Base-by-base conservation (phyloP, 1,139 yeast species). In the Suhomyces choctaworum region DNA sequence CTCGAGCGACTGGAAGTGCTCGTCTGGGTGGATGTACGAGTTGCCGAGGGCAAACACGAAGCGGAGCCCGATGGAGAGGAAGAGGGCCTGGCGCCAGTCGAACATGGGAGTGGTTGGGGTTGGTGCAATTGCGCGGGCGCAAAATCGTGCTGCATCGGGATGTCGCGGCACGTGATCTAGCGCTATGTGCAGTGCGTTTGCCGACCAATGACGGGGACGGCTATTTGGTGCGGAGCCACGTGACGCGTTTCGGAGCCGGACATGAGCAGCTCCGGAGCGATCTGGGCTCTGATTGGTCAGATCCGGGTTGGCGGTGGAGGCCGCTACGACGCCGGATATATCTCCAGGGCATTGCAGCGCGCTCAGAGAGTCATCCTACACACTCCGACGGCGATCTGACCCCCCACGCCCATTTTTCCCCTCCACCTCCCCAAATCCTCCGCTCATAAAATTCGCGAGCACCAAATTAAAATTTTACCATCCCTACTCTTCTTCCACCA, bases 11-110 rank as follows among this genome's bases (percentile, higher is more conserved):
- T 94, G 99, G 56, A 88, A 87, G 57, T 90, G 96, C 62, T 94
- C 99, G 66, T 94, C 99, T 0, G 98, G 98, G 50, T 94, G 99
- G 32, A 94, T 81, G 55, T 94, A 94, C 1, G 97, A 87, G 27
- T 84, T 74, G 32, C 84, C 78, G 2, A 85, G 56, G 0, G 87
- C 80, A 31, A 88, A 65, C 20, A 76, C 62, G 25, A 84, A 62
- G 35, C 89, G 60, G 15, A 78, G 56, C 0, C 69, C 64, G 15
- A 78, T 69, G 23, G 74, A 59, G 14, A 60, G 31, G 23, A 70
- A 48, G 51, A 73, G 76, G 2, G 70, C 55, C 16, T 51, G 50
- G 44, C 80, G 58, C 86, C 85, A 71, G 27, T 31, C 27, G 20
- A 15, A 17, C 6, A 3, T 5, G 11, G 23, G 23, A 21, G 20